phyloP scores from a whole-genome alignment of 176 grass and related monocot species.

The Triticum timopheevii region DNA sequence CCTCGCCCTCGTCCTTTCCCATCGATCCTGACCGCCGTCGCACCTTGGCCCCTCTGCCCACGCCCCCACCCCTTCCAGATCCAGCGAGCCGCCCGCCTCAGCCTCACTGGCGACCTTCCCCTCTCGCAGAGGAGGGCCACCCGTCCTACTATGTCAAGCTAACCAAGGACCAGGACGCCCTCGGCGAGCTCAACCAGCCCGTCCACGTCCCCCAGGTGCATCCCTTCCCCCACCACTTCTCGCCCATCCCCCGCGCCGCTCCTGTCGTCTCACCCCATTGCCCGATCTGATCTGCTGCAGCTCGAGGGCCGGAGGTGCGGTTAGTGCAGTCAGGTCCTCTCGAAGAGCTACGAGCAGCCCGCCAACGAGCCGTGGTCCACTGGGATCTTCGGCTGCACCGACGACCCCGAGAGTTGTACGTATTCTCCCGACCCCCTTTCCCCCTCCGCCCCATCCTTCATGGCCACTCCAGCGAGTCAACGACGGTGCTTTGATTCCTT shows the following conservation, averaged over 20 bases:
- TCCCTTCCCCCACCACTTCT: too few relatives aligned
- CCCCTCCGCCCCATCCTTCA: neutral
- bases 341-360: constrained; percentile 73
- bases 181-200: too few relatives aligned
- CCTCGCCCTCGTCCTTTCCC: too few relatives aligned
- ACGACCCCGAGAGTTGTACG: constrained; percentile 76
- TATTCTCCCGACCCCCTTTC: neutral
- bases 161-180: too few relatives aligned
- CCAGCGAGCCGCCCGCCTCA: too few relatives aligned
- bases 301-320: constrained; percentile 62
- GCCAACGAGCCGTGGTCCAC: constrained; percentile 82
- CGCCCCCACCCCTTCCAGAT: too few relatives aligned
- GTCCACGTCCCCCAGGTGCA: too few relatives aligned
- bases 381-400: constrained; percentile 75
- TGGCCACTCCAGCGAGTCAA: neutral
- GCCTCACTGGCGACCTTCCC: too few relatives aligned
- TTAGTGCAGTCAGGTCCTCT: constrained; percentile 74
- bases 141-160: too few relatives aligned
- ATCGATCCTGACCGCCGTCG: too few relatives aligned
- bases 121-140: too few relatives aligned
- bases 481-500: neutral
- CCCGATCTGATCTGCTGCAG: constrained; percentile 35
- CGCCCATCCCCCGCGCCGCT: neutral
- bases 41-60: too few relatives aligned
- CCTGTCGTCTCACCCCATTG: neutral